Evolutionary conservation across 257 asterid genomes (phyloP), one percentile per base, ranked within the genome.

Genomic region (Solanum corneliomulleri): DNA sequence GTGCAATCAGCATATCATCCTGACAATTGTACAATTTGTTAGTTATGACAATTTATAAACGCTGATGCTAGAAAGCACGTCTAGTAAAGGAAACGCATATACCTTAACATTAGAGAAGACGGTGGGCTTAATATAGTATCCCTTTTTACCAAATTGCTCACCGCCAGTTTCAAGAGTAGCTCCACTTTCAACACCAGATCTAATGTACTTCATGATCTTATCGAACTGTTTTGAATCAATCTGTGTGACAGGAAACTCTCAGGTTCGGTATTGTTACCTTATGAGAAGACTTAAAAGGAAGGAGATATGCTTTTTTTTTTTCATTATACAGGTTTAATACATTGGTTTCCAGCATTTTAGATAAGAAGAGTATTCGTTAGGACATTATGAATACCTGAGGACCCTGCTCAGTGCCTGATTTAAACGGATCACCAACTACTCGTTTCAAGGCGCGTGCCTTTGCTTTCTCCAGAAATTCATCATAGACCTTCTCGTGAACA

Each of bases 151-250:
- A 13, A 89, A 70, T 71, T 91, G 91, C 23, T 88, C 94, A 35
- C 98, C 99, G 62, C 99, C 99, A 12, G 98, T 88, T 89, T 95
- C 98, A 20, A 97, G 95, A 85, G 93, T 95, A 37, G 99, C 99
- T 60, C 98, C 99, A 88, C 93, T n/a, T 49, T 93, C 96, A 35
- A 86, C 74, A 35, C 99, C 99, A 10, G 84, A 45, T 88, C 86
- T 91, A 71, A 97, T 94, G 64, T 94, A 97, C 91, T 72, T 89
- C 35, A 97, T 92, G 85, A 97, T 93, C 94, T 95, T 97, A 52
- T 94, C 75, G 35, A 95, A 97, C 88, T 97, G 99, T 21, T 88
- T 93, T 29, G 91, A 86, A 87, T 96, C 98, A 18, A 95, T 89
- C 98, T 96, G 93, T 20, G 85, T 60, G 37, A 85, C 87, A 88